phyloP scores from a whole-genome alignment of 441 rosid species.

The Corymbia citriodora region DNA sequence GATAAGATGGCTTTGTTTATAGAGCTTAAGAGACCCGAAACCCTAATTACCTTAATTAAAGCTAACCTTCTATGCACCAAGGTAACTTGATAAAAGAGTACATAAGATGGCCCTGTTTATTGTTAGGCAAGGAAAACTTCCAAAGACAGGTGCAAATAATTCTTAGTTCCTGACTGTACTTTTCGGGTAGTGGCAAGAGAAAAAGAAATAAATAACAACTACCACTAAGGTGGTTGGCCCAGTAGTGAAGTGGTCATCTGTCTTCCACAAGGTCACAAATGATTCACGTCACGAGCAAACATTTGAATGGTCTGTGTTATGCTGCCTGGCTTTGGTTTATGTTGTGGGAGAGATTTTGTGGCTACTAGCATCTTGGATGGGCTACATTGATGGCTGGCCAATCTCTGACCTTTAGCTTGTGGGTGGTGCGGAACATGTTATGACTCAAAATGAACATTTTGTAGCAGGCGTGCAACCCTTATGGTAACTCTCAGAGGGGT shows the following conservation, averaged over 20 bases:
- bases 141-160: not conserved
- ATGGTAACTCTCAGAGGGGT: not conserved
- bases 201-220: not conserved
- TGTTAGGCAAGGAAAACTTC: not conserved
- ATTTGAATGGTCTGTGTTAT: not conserved
- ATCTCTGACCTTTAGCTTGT: not conserved
- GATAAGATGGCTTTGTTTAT: not conserved
- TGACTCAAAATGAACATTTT: not conserved
- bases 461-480: not conserved
- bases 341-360: not conserved
- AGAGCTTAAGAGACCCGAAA: not conserved
- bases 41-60: not conserved
- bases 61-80: not conserved
- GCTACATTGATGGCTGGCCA: not conserved
- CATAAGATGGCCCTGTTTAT: not conserved
- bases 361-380: not conserved
- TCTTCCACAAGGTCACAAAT: not conserved
- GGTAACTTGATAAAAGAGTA: not conserved
- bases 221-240: not conserved
- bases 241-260: not conserved
- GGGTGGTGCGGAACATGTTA: not conserved
- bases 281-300: not conserved
- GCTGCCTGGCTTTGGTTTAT: not conserved
- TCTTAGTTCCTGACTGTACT: not conserved
- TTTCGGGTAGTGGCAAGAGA: not conserved